Conservation (phyloP, 2,329 filamentous ascomycete species). For the Falciphora oryzae region DNA sequence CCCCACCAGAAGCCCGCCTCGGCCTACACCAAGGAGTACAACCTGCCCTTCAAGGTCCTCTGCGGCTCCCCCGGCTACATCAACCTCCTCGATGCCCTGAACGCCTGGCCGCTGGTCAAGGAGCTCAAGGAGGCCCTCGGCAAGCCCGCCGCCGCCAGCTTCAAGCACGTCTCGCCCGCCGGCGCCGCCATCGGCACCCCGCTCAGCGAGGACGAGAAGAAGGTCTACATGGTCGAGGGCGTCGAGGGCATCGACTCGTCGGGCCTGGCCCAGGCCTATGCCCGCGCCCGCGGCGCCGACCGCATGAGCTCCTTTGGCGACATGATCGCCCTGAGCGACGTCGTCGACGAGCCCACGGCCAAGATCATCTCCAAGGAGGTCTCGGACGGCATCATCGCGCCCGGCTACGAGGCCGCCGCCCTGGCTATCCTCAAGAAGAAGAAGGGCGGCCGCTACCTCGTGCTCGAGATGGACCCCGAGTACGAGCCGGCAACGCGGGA, state of each 20-base stretch:
- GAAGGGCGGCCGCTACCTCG: conserved; percentile 95
- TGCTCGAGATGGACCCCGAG: conserved; percentile 87
- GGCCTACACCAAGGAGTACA: conserved; percentile 66
- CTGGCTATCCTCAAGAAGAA: conserved; percentile 93
- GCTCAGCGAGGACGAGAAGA: conserved; percentile 79
- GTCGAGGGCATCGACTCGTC: conserved; percentile 85
- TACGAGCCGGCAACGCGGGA: conserved; percentile 79
- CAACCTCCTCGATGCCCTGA: conserved; percentile 92
- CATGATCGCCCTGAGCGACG: conserved; percentile 85
- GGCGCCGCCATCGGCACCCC: conserved; percentile 91
- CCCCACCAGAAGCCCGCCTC: conserved; percentile 97
- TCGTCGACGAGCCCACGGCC: conserved; percentile 87
- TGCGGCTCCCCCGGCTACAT: conserved; percentile 90
- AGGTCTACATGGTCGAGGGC: conserved; percentile 98
- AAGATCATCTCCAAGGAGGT: conserved; percentile 98
- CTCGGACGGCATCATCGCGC: conserved; percentile 92
- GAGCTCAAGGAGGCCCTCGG: conserved; percentile 87
- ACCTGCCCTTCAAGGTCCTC: conserved; percentile 92
- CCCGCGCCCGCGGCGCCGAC: conserved; percentile 89
- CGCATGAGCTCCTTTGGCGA: conserved; percentile 99
- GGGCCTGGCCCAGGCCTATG: conserved; percentile 86
- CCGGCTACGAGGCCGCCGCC: conserved; percentile 77
- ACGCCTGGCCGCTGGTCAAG: conserved; percentile 95
- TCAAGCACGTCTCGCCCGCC: conserved; percentile 98
- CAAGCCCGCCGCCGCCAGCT: conserved; percentile 87